Conservation (phyloP, 257 asterid species). For the Ajuga chamaepitys region DNA sequence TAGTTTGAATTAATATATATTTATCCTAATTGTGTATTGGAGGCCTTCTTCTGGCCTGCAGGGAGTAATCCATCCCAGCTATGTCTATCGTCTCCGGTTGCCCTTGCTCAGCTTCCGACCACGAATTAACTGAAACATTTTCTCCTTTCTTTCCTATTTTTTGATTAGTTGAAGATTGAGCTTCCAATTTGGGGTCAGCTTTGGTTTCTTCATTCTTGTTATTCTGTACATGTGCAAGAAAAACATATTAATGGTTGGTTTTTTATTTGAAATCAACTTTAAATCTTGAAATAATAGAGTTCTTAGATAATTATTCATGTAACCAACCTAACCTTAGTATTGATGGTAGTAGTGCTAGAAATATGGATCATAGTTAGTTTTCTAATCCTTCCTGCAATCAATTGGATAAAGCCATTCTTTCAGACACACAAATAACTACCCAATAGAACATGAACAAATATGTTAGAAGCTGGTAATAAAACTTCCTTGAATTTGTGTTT, state of each 20-base stretch:
- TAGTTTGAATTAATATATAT: background rate
- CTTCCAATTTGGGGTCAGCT: constrained; percentile 16
- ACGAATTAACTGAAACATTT: constrained; percentile 24
- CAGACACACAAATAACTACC: background rate
- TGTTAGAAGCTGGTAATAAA: background rate
- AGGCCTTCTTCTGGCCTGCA: constrained; percentile 48
- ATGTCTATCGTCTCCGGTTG: constrained; percentile 29
- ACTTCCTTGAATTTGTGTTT: background rate
- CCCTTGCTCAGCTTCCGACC: constrained; percentile 16
- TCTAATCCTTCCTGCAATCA: constrained; percentile 65
- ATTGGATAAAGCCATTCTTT: constrained; percentile 3
- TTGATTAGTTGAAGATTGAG: constrained; percentile 16
- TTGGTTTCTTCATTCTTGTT: constrained; percentile 29
- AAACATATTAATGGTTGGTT: no score
- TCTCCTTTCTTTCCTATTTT: constrained; percentile 23
- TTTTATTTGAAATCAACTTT: background rate
- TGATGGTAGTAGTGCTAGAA: constrained; percentile 32
- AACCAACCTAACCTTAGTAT: constrained; percentile 50
- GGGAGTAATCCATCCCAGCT: constrained; percentile 72
- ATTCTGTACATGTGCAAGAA: no score
- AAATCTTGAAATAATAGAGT: background rate
- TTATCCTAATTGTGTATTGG: constrained; percentile 57
- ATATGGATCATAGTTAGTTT: constrained; percentile 41
- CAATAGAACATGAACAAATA: background rate
- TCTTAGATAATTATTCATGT: background rate